These are phyloP conservation scores for Tulasnella sp. DNA, from an alignment of 768 basidiomycete genomes.

Conservation along the genomic window DNA sequence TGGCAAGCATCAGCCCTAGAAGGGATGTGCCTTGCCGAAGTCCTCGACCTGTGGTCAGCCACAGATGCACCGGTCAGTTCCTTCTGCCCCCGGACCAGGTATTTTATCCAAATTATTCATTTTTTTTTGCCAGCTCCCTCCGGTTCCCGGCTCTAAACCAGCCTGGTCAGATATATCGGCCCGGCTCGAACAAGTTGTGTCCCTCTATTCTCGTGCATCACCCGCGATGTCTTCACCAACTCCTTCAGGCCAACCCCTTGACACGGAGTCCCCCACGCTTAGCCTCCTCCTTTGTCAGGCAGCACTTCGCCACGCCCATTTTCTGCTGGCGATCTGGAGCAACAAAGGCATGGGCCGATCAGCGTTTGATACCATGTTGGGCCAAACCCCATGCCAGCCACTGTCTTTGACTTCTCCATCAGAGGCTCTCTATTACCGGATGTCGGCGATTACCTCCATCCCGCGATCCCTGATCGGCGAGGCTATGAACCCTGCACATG, in stretches of 20 bases:
- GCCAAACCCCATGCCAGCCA: slow-evolving; percentile 55
- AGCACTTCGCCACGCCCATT: slow-evolving; percentile 62
- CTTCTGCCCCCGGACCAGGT: slow-evolving; percentile 22
- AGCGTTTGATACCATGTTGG: slow-evolving; percentile 67
- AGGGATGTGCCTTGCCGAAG: slow-evolving; percentile 66
- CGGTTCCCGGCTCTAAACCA: slow-evolving; percentile 45
- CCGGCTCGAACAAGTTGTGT: slow-evolving; percentile 55
- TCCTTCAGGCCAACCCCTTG: slow-evolving; percentile 24
- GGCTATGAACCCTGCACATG: slow-evolving; percentile 65
- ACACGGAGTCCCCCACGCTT: slow-evolving; percentile 52
- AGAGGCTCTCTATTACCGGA: slow-evolving; percentile 52
- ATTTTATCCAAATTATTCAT: background rate
- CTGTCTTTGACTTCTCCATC: slow-evolving; percentile 26
- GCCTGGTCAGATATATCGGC: slow-evolving; percentile 72
- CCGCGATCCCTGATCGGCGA: slow-evolving; percentile 58
- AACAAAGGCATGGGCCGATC: slow-evolving; percentile 82
- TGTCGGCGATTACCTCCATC: slow-evolving; percentile 62
- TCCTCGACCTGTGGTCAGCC: slow-evolving; percentile 78
- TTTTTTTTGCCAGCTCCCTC: slow-evolving; percentile 44
- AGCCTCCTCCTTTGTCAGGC: slow-evolving; percentile 59
- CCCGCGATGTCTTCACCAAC: slow-evolving; percentile 32
- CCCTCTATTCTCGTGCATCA: slow-evolving; percentile 52
- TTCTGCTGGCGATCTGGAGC: slow-evolving; percentile 74
- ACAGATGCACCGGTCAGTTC: slow-evolving; percentile 61
- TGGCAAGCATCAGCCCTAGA: slow-evolving; percentile 91